Conservation (phyloP, 2,329 filamentous ascomycete species). For the Teratosphaeria pseudoeucalypti region DNA sequence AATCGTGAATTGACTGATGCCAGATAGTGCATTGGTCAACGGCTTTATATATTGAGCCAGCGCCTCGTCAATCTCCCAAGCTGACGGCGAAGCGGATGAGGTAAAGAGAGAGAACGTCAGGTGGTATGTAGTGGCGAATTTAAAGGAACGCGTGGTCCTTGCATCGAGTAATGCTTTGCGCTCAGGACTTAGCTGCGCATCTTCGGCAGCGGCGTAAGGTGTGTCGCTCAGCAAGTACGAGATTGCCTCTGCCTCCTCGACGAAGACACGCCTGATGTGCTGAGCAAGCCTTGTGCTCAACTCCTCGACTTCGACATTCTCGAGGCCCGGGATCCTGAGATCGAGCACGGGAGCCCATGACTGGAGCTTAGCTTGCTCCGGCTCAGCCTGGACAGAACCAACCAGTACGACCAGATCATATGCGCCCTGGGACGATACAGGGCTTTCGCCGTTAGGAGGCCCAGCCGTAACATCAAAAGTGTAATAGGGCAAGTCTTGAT, state of each 20-base stretch:
- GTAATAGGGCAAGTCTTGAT: slow-evolving; percentile 68
- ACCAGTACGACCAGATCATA: not conserved
- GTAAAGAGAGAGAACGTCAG: slow-evolving; percentile 93
- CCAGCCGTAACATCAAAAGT: slow-evolving; percentile 53
- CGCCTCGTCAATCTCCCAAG: slow-evolving; percentile 82
- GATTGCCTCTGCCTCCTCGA: slow-evolving; percentile 80
- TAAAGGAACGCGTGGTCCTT: slow-evolving; percentile 73
- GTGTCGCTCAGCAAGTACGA: slow-evolving; percentile 21
- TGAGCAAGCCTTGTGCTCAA: slow-evolving; percentile 69
- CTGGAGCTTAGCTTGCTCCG: not conserved
- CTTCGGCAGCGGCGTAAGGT: slow-evolving; percentile 12
- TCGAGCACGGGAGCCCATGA: slow-evolving; percentile 62
- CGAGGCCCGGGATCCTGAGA: slow-evolving; percentile 51
- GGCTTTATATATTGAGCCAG: slow-evolving; percentile 73
- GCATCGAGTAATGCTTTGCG: slow-evolving; percentile 41
- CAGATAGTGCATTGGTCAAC: slow-evolving; percentile 64
- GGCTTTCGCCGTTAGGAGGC: not conserved
- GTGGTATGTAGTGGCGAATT: slow-evolving; percentile 89
- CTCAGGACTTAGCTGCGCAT: slow-evolving; percentile 23
- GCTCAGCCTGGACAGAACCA: not conserved
- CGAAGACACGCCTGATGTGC: slow-evolving; percentile 67
- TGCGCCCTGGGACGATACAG: not conserved
- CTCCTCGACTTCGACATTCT: slow-evolving; percentile 48
- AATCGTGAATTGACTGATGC: slow-evolving; percentile 90
- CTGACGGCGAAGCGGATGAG: slow-evolving; percentile 63